Percentiles rank a stretch among this genome's conserved stretches.
Conservation (phyloP, 2,329 filamentous ascomycete genomes). For the Trichoderma guizhouense region DNA sequence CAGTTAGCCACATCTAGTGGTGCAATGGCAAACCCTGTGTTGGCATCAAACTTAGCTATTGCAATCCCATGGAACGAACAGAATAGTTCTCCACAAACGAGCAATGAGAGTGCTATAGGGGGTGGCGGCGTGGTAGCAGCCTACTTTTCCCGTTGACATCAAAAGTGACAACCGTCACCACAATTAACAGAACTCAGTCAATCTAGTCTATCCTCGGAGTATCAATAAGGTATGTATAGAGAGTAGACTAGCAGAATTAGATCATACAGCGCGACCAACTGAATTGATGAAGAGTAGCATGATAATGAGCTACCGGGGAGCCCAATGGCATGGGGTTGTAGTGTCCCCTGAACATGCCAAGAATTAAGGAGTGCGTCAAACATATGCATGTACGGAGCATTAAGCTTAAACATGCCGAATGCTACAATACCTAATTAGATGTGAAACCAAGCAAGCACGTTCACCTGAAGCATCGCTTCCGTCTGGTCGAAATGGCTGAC, state of each 20-base stretch:
- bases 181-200: too few species aligned
- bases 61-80: not conserved
- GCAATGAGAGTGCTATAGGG: not conserved
- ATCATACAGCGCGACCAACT: rapidly evolving
- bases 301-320: not conserved
- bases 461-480: not conserved
- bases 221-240: not conserved
- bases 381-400: not conserved
- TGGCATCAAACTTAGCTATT: not conserved
- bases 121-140: not conserved
- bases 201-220: not conserved
- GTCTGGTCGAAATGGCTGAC: not conserved
- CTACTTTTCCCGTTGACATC: not conserved
- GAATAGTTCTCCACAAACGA: not conserved
- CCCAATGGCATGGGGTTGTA: not conserved
- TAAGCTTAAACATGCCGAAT: not conserved
- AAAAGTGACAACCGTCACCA: too few species aligned
- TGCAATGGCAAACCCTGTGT: not conserved
- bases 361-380: not conserved
- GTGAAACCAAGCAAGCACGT: not conserved
- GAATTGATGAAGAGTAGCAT: not conserved
- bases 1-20: not conserved
- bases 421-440: not conserved
- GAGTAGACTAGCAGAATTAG: not conserved
- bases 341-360: not conserved